phyloP scores from a whole-genome alignment of 1,139 yeast genomes.

The Hansenula sp. region DNA sequence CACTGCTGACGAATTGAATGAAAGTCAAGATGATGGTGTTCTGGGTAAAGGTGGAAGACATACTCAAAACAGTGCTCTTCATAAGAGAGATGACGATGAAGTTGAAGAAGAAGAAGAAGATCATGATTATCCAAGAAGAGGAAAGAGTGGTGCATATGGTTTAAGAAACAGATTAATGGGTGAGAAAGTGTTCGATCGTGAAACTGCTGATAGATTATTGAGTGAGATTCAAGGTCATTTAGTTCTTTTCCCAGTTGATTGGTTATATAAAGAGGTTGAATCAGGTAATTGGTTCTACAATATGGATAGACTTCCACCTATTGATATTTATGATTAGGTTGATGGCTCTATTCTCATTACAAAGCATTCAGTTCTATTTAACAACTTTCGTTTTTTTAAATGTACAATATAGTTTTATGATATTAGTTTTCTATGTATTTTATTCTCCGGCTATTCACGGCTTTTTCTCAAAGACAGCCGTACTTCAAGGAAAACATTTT shows the following conservation, averaged over 20 bases:
- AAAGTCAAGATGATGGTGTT: background rate
- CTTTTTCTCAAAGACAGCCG: background rate
- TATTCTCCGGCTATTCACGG: background rate
- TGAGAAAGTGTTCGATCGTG: slow-evolving; percentile 63
- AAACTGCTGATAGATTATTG: slow-evolving; percentile 71
- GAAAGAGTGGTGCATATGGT: slow-evolving; percentile 34
- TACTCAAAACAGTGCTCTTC: slow-evolving; percentile 1
- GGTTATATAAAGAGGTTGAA: slow-evolving; percentile 85
- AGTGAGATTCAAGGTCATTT: slow-evolving; percentile 82
- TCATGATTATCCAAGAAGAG: slow-evolving; percentile 17
- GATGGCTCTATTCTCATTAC: too few relatives aligned
- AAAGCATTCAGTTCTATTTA: too few relatives aligned
- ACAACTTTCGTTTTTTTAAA: background rate
- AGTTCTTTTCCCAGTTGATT: slow-evolving; percentile 85
- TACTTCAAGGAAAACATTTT: too few relatives aligned
- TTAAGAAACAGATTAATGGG: slow-evolving; percentile 39
- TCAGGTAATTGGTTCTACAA: slow-evolving; percentile 94
- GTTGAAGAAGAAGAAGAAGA: background rate
- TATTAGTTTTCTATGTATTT: background rate
- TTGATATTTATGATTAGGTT: slow-evolving; percentile 78
- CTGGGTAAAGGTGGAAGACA: background rate
- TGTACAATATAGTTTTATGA: background rate
- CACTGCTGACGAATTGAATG: background rate
- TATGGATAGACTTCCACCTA: slow-evolving; percentile 91
- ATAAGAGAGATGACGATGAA: background rate